phyloP scores from a whole-genome alignment of 139 green algal genomes.

The Chlorella sp. region DNA sequence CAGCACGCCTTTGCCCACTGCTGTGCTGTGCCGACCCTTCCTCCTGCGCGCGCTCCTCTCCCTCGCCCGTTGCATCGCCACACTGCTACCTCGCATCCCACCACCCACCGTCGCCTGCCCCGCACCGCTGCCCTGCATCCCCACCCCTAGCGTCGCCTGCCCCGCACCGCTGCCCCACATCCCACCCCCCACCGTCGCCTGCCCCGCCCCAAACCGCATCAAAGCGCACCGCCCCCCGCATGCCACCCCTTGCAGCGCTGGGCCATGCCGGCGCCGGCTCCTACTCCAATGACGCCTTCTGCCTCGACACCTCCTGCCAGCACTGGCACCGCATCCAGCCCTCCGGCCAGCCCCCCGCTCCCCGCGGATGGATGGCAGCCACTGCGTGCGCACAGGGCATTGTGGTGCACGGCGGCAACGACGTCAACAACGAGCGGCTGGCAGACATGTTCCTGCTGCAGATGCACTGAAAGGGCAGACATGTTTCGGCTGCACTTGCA shows the following conservation, averaged over 20 bases:
- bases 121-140: background rate
- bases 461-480: slow-evolving; percentile 44
- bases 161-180: too few species aligned
- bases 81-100: background rate
- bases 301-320: slow-evolving; percentile 15
- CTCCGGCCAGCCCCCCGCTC: slow-evolving; percentile 31
- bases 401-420: slow-evolving; percentile 62
- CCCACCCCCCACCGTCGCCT: too few species aligned
- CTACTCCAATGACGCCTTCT: slow-evolving; percentile 50
- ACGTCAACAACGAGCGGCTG: slow-evolving; percentile 49
- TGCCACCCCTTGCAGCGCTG: background rate
- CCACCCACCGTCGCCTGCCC: background rate
- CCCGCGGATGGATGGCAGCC: slow-evolving; percentile 59
- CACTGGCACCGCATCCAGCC: slow-evolving; percentile 41
- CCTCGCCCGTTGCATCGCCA: background rate
- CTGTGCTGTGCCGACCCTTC: too few species aligned
- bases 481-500: slow-evolving; percentile 53
- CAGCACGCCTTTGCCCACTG: too few species aligned
- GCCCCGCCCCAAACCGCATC: too few species aligned
- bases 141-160: too few species aligned
- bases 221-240: background rate
- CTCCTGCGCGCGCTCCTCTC: too few species aligned
- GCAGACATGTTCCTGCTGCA: slow-evolving; percentile 56
- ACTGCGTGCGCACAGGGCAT: slow-evolving; percentile 28
- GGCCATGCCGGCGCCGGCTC: slow-evolving; percentile 51